These are phyloP conservation scores for Aureobasidium subglaciale DNA, from an alignment of 2,329 filamentous ascomycete genomes.

Conservation along the genomic window DNA sequence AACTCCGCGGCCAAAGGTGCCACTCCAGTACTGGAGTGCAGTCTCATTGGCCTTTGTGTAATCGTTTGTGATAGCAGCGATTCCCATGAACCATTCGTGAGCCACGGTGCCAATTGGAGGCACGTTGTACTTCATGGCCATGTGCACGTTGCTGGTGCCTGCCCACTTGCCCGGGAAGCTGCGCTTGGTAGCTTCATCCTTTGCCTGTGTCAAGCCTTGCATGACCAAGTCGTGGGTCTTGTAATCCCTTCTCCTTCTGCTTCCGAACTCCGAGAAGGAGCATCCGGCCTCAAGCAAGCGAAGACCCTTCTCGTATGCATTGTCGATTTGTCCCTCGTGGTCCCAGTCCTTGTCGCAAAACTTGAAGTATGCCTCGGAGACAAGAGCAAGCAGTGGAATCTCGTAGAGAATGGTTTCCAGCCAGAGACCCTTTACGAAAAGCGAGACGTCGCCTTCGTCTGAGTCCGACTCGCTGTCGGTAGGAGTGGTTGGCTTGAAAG, in stretches of 20 bases:
- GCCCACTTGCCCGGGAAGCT: conserved; percentile 66
- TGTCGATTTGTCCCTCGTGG: conserved; percentile 77
- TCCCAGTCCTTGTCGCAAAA: conserved; percentile 93
- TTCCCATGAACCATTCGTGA: conserved; percentile 99
- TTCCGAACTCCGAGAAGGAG: conserved; percentile 89
- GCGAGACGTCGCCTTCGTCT: conserved; percentile 66
- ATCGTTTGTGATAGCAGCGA: conserved; percentile 81
- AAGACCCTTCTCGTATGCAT: conserved; percentile 74
- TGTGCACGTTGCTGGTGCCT: conserved; percentile 93
- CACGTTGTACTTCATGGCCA: conserved; percentile 87
- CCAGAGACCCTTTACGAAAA: conserved; percentile 78
- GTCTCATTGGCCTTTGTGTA: conserved; percentile 79
- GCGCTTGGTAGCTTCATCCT: conserved; percentile 50
- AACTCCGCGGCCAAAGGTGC: conserved; percentile 75
- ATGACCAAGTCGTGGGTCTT: conserved; percentile 92
- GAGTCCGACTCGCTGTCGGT: conserved; percentile 42
- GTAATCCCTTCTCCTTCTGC: conserved; percentile 81
- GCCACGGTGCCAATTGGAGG: conserved; percentile 82
- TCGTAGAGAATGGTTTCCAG: conserved; percentile 96
- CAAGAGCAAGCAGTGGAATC: conserved; percentile 84
- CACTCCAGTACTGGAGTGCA: conserved; percentile 80
- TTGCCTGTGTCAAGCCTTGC: conserved; percentile 72
- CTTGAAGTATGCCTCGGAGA: conserved; percentile 94
- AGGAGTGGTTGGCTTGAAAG: conserved; percentile 48
- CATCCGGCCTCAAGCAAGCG: conserved; percentile 75